Evolutionary conservation across 495 filamentous ascomycete genomes (phyloP), one percentile per base, ranked within the genome.

Genomic region (Penicillium longicatenatum): DNA sequence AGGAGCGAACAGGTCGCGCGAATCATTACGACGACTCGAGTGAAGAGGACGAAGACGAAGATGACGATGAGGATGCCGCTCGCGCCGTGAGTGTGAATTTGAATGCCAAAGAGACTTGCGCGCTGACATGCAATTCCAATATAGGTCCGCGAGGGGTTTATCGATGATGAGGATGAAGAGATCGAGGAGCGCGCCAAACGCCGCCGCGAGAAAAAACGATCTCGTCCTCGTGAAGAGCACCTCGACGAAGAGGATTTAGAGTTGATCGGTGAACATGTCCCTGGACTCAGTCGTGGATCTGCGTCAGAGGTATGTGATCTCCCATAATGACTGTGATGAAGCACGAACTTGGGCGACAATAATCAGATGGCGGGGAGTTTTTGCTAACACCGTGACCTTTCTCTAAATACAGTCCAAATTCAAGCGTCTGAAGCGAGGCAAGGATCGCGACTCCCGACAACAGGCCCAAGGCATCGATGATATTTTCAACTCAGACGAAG

Each of bases 241-340:
- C 81, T 98, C 16, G 95, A 98, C 62, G 93, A 97, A 54, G 94
- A 98, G 74, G 94, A 98, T 82, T 74, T 98, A 50, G 95, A 98
- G 72, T 79, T 98, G 33, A 96, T 98, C 60, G 92, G 89, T 6
- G 89, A 92, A 64, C 82, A 83, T 51, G 82, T 84, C 62, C 89
- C 89, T 2, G 84, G 86, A 35, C 84, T 84, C 66, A 84, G 89
- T 63, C 83, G 85, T 19, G 82, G 83, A 53, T 73, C 82, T 26
- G 70, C 85, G 29, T 69, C 83, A 44, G 83, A 91, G 77, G 89
- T 91, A 81, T 49, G 79, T 20, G 21, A 42, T 35, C 2, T 49
- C 11, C 7, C 17, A 14, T 22, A 4, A n/a, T 37, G 21, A 7
- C 10, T 16, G 6, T 2, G 22, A 50, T 19, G 17, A n/a, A 19